Evolutionary conservation across 2,329 filamentous ascomycete genomes (phyloP).

Genomic region (Cladosporium sp.): DNA sequence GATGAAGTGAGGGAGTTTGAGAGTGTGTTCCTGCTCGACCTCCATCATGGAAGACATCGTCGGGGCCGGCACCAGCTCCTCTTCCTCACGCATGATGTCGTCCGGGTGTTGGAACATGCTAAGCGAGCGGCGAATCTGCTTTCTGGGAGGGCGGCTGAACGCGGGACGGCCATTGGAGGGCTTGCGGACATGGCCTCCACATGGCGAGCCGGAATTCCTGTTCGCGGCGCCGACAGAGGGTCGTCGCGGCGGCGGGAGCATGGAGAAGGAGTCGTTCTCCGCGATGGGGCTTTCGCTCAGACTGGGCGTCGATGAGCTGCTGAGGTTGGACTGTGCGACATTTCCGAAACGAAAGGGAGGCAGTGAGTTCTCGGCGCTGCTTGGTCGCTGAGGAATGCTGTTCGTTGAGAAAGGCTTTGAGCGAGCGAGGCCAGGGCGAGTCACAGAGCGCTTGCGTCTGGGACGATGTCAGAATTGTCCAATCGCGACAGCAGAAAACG

Average conservation of each 20-base stretch:
- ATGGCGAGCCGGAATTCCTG: conserved; percentile 68
- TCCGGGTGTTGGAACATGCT: conserved; percentile 97
- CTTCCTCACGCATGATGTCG: conserved; percentile 77
- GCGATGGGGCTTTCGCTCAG: conserved; percentile 69
- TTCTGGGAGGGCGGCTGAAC: conserved; percentile 64
- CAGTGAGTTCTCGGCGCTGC: conserved; percentile 56
- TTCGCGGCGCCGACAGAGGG: conserved; percentile 57
- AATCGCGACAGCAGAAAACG: background rate
- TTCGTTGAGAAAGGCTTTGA: conserved; percentile 69
- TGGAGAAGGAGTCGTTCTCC: conserved; percentile 33
- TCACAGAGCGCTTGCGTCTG: conserved; percentile 28
- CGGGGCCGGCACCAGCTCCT: conserved; percentile 45
- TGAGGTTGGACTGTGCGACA: conserved; percentile 29
- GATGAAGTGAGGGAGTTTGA: conserved; percentile 76
- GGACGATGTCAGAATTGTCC: conserved; percentile 12
- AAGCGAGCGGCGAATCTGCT: conserved; percentile 82
- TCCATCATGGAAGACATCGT: conserved; percentile 70
- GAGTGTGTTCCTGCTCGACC: conserved; percentile 67
- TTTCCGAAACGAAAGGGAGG: conserved; percentile 71
- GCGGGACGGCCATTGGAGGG: conserved; percentile 54
- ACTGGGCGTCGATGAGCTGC: conserved; percentile 55
- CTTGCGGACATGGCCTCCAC: conserved; percentile 64
- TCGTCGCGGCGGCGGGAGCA: conserved; percentile 56
- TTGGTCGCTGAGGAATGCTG: conserved; percentile 53
- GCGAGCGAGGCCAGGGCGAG: conserved; percentile 70